Base-by-base conservation (phyloP, 768 basidiomycete genomes). In the Leucocoprinus leucothites region DNA sequence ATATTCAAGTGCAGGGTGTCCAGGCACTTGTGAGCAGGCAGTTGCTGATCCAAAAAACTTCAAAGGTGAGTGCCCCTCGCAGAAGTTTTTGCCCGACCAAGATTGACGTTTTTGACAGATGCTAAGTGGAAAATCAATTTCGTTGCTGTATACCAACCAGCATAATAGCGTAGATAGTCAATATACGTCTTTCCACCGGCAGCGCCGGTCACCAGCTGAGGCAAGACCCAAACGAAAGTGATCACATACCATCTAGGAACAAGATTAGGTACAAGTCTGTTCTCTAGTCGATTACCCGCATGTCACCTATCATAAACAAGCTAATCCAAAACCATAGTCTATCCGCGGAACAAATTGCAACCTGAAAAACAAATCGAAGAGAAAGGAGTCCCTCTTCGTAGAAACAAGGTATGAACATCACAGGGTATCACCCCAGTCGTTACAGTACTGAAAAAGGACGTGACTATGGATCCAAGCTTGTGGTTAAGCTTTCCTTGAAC, bases 401-500 rank as follows among this genome's bases (percentile, higher is more conserved):
- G 5, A 31, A 31, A 31, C 31, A 31, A 31, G 31, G 5, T 5
- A 31, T 31, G 31, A 11, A 31, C 31, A 31, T 31, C 6, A 31
- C 11, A 5, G 31, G 31, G 11, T 11, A 31, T 31, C 31, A 31
- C 11, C 11, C 6, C 31, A 11, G 31, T 38, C 38, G 38, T 38
- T 38, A 38, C 4, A n/a, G 38, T 11, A 8, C 5, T 11, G 38
- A 38, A 38, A 31, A 38, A 38, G 16, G 16, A 9, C 38, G 24
- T n/a, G 19, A 11, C 21, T 44, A 48, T 2, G 53, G 47, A 35
- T 56, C 47, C 38, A 40, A 21, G 3, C 24, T 45, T 46, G n/a
- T n/a, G n/a, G 51, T 69, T 59, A 85, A 67, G 62, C 82, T 82
- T 68, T 87, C 84, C 60, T 79, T 80, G 70, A 89, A 87, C 18